A percentile compares a stretch with the other conserved stretches of the same genome.
Evolutionary conservation across 371 early-diverging fungal species (phyloP).

Genomic region (Actinomortierella wolfii): DNA sequence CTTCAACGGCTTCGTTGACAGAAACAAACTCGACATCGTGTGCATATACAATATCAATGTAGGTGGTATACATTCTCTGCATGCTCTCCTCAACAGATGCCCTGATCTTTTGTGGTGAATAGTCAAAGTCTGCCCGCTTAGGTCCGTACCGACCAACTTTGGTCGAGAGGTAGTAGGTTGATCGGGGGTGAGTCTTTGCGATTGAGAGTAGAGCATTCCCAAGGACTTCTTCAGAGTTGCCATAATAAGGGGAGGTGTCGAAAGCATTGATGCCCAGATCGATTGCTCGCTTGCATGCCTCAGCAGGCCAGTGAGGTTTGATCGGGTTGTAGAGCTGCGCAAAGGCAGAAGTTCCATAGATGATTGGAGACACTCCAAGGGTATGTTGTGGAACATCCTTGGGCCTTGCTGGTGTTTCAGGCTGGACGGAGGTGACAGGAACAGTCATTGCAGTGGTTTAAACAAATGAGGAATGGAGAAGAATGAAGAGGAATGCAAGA

Average conservation of each 20-base stretch:
- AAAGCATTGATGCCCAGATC: slow-evolving; percentile 70
- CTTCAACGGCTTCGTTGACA: slow-evolving; percentile 58
- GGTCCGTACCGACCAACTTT: slow-evolving; percentile 82
- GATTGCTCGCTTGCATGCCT: slow-evolving; percentile 59
- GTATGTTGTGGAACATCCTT: slow-evolving; percentile 22
- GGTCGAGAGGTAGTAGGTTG: slow-evolving; percentile 70
- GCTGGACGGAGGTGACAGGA: not conserved
- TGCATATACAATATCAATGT: slow-evolving; percentile 77
- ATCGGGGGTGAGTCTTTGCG: slow-evolving; percentile 60
- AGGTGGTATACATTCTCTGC: slow-evolving; percentile 65
- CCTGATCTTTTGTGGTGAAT: slow-evolving; percentile 57
- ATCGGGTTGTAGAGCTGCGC: slow-evolving; percentile 61
- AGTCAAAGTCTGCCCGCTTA: slow-evolving; percentile 68
- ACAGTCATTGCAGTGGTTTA: not conserved
- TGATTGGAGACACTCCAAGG: slow-evolving; percentile 17
- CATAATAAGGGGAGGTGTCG: slow-evolving; percentile 84
- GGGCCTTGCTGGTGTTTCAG: not conserved
- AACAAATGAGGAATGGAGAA: slow-evolving; percentile 2
- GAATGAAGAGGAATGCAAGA: not conserved
- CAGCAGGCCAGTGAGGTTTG: slow-evolving; percentile 52
- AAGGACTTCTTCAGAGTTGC: slow-evolving; percentile 70
- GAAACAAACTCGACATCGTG: slow-evolving; percentile 87
- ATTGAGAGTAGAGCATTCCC: slow-evolving; percentile 66
- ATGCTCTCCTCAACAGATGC: slow-evolving; percentile 69
- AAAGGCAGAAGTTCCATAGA: slow-evolving; percentile 58